Evolutionary conservation across 805 yeast species (phyloP).

Genomic region (Saturnispora sanitii): DNA sequence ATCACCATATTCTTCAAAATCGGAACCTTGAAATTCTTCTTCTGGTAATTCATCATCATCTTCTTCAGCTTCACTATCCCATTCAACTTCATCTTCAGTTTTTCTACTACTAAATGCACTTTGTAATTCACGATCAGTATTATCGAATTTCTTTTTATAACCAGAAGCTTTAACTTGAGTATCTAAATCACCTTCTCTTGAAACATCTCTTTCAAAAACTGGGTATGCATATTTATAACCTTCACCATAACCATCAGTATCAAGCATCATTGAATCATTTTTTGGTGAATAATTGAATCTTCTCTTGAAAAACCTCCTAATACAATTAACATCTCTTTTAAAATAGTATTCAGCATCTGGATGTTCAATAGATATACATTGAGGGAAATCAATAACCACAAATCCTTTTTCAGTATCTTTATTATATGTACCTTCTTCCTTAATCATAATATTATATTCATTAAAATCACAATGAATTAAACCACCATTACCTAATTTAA

Average conservation of each 20-base stretch:
- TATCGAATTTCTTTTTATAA: conserved; percentile 35
- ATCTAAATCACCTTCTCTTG: conserved; percentile 62
- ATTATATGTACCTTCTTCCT: conserved; percentile 43
- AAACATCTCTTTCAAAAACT: conserved; percentile 63
- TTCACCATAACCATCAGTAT: conserved; percentile 72
- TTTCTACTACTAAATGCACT: conserved; percentile 46
- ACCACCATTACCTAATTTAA: conserved; percentile 76
- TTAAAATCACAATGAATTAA: conserved; percentile 95
- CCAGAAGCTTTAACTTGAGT: conserved; percentile 91
- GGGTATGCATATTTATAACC: conserved; percentile 75
- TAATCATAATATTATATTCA: conserved; percentile 88
- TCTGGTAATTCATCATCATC: conserved; percentile 15
- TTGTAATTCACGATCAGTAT: conserved; percentile 57
- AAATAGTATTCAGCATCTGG: conserved; percentile 81
- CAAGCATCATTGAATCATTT: conserved; percentile 58
- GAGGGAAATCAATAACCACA: conserved; percentile 96
- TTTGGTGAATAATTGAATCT: conserved; percentile 67
- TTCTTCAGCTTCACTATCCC: conserved; percentile 13
- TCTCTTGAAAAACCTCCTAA: conserved; percentile 69
- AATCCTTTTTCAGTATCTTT: conserved; percentile 52
- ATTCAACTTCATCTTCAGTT: conserved; percentile 16
- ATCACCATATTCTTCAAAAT: conserved; percentile 18
- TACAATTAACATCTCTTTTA: conserved; percentile 87
- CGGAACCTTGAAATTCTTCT: conserved; percentile 4
- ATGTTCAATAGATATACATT: conserved; percentile 90